phyloP scores from a whole-genome alignment of 345 rosid species.

The Melastoma malabathricum region DNA sequence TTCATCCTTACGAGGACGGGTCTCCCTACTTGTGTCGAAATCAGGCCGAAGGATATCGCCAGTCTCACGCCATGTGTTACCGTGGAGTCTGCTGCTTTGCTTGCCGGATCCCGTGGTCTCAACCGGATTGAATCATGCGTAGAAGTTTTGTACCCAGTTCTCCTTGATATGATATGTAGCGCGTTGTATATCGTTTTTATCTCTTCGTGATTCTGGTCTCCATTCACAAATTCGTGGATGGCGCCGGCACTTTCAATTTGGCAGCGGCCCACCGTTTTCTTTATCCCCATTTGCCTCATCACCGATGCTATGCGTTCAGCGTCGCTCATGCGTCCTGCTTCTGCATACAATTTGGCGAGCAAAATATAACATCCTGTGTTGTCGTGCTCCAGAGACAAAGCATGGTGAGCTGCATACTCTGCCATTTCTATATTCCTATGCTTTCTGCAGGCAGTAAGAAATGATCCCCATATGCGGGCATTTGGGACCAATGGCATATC shows the following conservation, averaged over 20 bases:
- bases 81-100: slow-evolving; percentile 21
- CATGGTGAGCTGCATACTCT: slow-evolving; percentile 40
- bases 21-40: slow-evolving; percentile 33
- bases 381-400: slow-evolving; percentile 34
- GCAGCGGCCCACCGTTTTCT: slow-evolving; percentile 29
- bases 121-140: slow-evolving; percentile 20
- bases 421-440: slow-evolving; percentile 34
- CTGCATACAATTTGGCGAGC: slow-evolving; percentile 62
- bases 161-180: slow-evolving; percentile 26
- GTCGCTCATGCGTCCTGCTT: slow-evolving; percentile 67
- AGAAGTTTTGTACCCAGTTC: slow-evolving; percentile 26
- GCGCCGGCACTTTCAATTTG: slow-evolving; percentile 22
- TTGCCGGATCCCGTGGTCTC: slow-evolving; percentile 19
- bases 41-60: slow-evolving; percentile 50
- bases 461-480: slow-evolving; percentile 71
- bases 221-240: slow-evolving; percentile 34
- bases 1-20: slow-evolving; percentile 41
- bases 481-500: slow-evolving; percentile 47
- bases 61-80: slow-evolving; percentile 41
- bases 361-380: slow-evolving; percentile 67
- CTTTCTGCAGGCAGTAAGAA: slow-evolving; percentile 57
- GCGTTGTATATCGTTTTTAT: slow-evolving; percentile 29
- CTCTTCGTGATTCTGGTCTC: slow-evolving; percentile 27
- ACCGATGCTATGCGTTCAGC: slow-evolving; percentile 32
- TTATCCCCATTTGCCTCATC: slow-evolving; percentile 44